Percentiles rank a stretch among this genome's conserved stretches.
Evolutionary conservation across 2,329 filamentous ascomycete genomes (phyloP).

Genomic region (Phialemoniopsis sp.): DNA sequence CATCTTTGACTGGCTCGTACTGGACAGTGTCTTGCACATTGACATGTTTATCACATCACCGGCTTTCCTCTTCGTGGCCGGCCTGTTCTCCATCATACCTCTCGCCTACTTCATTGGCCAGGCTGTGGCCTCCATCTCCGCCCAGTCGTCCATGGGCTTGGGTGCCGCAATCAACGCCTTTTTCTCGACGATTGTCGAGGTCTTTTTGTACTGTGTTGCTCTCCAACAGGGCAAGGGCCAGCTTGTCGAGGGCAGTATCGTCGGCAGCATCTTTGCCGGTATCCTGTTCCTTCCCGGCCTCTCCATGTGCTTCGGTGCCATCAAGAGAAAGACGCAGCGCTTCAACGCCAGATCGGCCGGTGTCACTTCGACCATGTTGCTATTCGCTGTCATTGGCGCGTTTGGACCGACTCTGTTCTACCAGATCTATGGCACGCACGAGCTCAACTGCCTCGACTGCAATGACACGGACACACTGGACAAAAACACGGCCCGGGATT

Average conservation of each 20-base stretch:
- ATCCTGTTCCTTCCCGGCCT: slow-evolving; percentile 90
- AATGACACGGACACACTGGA: slow-evolving; percentile 39
- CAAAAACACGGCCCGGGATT: slow-evolving; percentile 54
- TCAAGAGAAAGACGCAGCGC: slow-evolving; percentile 95
- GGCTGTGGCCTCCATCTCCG: slow-evolving; percentile 96
- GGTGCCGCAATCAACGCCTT: slow-evolving; percentile 97
- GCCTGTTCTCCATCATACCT: slow-evolving; percentile 88
- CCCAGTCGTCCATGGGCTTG: slow-evolving; percentile 96
- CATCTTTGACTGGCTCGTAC: slow-evolving; percentile 85
- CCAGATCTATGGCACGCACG: slow-evolving; percentile 96
- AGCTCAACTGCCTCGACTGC: slow-evolving; percentile 77
- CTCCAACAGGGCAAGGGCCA: slow-evolving; percentile 87
- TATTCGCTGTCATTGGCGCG: slow-evolving; percentile 92
- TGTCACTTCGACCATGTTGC: slow-evolving; percentile 94
- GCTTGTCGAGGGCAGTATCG: slow-evolving; percentile 93
- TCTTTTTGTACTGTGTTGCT: slow-evolving; percentile 95
- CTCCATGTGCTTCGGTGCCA: slow-evolving; percentile 97
- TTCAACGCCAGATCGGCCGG: slow-evolving; percentile 97
- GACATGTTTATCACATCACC: slow-evolving; percentile 74
- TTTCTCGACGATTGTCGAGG: slow-evolving; percentile 95
- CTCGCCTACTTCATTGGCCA: slow-evolving; percentile 98
- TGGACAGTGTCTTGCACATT: slow-evolving; percentile 65
- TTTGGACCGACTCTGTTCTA: slow-evolving; percentile 97
- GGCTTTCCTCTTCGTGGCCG: slow-evolving; percentile 80
- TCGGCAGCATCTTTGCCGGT: slow-evolving; percentile 96